Conservation (phyloP, 345 rosid genomes). For the Citrus sinensis region DVS_A1.0 CM039166.1:24074501-24075000, state of each 20-base stretch:
- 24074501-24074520: fast-evolving
- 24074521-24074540: too few relatives aligned
- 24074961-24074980: background rate
- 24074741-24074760: too few relatives aligned
- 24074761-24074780: too few relatives aligned
- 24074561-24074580: background rate
- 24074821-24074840: too few relatives aligned
- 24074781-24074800: too few relatives aligned
- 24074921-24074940: background rate
- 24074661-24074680: background rate
- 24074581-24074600: background rate
- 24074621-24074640: background rate
- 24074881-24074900: background rate
- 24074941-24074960: background rate
- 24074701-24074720: too few relatives aligned
- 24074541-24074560: too few relatives aligned
- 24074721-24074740: too few relatives aligned
- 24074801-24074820: too few relatives aligned
- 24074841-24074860: background rate
- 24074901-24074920: background rate
- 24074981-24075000: background rate
- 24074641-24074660: background rate
- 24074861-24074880: too few relatives aligned
- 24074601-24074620: background rate
- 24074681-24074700: too few relatives aligned